Evolutionary conservation across 768 basidiomycete genomes (phyloP).

Genomic region (Russula sp.): DNA sequence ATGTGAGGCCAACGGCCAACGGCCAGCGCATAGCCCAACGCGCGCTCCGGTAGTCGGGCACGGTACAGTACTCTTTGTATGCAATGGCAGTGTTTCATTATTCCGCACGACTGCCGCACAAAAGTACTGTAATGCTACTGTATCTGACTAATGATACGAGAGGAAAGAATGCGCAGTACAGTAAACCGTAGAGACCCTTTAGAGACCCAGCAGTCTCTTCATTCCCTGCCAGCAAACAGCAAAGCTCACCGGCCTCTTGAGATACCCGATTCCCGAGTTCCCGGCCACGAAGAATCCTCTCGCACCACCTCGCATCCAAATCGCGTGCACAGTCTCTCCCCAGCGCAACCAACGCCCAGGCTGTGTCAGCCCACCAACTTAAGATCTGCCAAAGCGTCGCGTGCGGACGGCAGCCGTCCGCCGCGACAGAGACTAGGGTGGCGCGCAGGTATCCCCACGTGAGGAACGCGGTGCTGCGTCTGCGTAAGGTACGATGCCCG

Average conservation of each 20-base stretch:
- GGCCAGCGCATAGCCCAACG: no score
- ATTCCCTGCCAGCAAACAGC: slow-evolving; percentile 87
- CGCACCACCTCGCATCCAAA: slow-evolving; percentile 72
- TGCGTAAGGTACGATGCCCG: slow-evolving; percentile 94
- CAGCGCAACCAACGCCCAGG: slow-evolving; percentile 77
- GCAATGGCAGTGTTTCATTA: no score
- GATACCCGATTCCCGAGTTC: slow-evolving; percentile 85
- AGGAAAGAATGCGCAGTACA: no score
- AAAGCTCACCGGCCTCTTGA: slow-evolving; percentile 96
- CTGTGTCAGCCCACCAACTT: slow-evolving; percentile 81
- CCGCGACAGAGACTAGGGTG: slow-evolving; percentile 49
- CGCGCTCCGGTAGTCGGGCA: no score
- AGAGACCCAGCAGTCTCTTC: slow-evolving; percentile 49
- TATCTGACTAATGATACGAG: no score
- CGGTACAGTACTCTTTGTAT: no score
- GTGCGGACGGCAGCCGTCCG: slow-evolving; percentile 31
- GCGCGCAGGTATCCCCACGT: slow-evolving; percentile 80
- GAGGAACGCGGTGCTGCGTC: slow-evolving; percentile 93
- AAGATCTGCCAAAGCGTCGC: slow-evolving; percentile 62
- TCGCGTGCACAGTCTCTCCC: slow-evolving; percentile 66
- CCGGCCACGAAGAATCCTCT: slow-evolving; percentile 91
- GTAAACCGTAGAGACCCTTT: slow-evolving; percentile 29
- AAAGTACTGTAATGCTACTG: no score
- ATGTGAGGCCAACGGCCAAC: no score
- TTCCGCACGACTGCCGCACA: no score